Evolutionary conservation across 331 rosid species (phyloP).

Genomic region (Arachis monticola): DNA sequence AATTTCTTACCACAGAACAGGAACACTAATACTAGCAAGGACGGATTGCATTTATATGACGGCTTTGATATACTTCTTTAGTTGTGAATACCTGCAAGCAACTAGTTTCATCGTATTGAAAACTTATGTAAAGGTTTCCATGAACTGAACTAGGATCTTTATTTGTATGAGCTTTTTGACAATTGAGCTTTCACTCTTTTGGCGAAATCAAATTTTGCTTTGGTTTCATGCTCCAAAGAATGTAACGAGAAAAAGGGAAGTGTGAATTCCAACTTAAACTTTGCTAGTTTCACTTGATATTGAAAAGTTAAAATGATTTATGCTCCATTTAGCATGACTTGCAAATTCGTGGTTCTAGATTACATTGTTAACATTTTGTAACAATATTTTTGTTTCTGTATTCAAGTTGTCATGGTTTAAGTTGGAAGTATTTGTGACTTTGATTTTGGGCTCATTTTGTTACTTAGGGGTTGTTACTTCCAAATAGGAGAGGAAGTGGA

Average conservation of each 20-base stretch:
- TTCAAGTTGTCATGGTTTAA: background rate
- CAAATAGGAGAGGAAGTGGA: conserved; percentile 70
- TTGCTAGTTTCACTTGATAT: background rate
- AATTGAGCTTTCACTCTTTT: background rate
- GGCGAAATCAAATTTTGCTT: background rate
- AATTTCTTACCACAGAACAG: background rate
- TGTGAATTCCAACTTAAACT: background rate
- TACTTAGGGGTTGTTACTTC: conserved; percentile 82
- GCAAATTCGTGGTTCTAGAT: background rate
- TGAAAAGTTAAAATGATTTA: too few relatives aligned
- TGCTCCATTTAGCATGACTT: conserved; percentile 6
- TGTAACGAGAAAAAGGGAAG: background rate
- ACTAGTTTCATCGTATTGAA: too few relatives aligned
- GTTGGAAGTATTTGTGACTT: conserved; percentile 20
- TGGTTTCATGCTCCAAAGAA: background rate
- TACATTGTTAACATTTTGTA: conserved; percentile 26
- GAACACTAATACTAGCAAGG: conserved; percentile 10
- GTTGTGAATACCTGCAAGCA: too few relatives aligned
- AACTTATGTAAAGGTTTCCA: background rate
- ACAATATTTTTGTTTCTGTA: conserved; percentile 22
- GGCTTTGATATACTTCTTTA: too few relatives aligned
- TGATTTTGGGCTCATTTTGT: conserved; percentile 42
- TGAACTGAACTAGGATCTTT: background rate
- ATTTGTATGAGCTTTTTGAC: conserved; percentile 16
- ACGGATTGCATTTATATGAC: background rate